A percentile compares a stretch with the other conserved stretches of the same genome.
Evolutionary conservation across 371 early-diverging fungal genomes (phyloP).

Genomic region (Paraphysoderma sedebokerense): DNA sequence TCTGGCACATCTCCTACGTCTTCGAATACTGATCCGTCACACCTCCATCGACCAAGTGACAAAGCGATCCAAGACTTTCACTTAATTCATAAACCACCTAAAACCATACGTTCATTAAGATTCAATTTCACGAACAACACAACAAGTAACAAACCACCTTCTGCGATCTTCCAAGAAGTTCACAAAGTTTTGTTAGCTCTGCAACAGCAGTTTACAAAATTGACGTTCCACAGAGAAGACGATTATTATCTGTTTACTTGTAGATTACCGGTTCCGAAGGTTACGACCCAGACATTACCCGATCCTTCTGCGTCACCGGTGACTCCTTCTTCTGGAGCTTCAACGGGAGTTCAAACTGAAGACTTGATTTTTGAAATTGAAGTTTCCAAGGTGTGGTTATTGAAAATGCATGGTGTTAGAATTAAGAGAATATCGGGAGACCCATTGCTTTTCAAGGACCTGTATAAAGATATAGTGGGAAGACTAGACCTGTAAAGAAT

Average conservation of each 20-base stretch:
- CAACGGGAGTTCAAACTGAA: too few species aligned
- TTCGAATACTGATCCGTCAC: too few species aligned
- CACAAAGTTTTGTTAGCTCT: constrained; percentile 20
- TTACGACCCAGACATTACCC: not conserved
- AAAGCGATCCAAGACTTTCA: constrained; percentile 29
- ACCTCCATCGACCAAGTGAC: constrained; percentile 8
- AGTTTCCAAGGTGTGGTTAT: constrained; percentile 32
- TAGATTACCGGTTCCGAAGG: not conserved
- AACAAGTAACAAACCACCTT: constrained; percentile 14
- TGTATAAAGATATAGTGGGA: constrained; percentile 11
- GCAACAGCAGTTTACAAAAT: constrained; percentile 2
- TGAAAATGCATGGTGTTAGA: constrained; percentile 27
- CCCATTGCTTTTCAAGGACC: constrained; percentile 24
- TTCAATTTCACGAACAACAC: constrained; percentile 18
- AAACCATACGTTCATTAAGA: constrained; percentile 22
- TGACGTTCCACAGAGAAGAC: constrained; percentile 13
- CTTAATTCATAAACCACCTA: constrained; percentile 19
- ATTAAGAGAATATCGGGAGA: constrained; percentile 29
- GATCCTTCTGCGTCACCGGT: too few species aligned
- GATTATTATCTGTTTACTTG: constrained; percentile 20
- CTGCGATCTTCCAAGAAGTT: constrained; percentile 27
- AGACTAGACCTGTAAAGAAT: not conserved
- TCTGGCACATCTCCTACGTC: not conserved
- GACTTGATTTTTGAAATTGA: constrained; percentile 29
- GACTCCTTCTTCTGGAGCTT: too few species aligned